A percentile compares a stretch with the other conserved stretches of the same genome.
Conservation (phyloP, 805 yeast species). For the Myxozyma lipomycoides region DNA sequence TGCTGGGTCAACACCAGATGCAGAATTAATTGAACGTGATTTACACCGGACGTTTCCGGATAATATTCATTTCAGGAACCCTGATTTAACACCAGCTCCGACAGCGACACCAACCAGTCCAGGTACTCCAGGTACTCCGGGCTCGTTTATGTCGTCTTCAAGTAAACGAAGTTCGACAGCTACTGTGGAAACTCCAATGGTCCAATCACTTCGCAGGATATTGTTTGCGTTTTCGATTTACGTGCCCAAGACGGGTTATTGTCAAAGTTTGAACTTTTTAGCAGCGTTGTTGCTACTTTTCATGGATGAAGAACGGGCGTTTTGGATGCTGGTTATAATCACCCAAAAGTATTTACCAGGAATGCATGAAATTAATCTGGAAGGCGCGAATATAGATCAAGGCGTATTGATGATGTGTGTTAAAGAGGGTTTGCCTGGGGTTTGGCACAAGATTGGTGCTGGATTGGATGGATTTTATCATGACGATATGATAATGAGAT, state of each 20-base stretch:
- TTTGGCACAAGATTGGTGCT: constrained; percentile 58
- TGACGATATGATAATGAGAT: constrained; percentile 53
- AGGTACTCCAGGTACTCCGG: constrained; percentile 6
- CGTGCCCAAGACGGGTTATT: constrained; percentile 89
- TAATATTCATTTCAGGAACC: constrained; percentile 64
- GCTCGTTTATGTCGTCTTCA: constrained; percentile 1
- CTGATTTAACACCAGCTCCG: constrained; percentile 34
- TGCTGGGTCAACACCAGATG: constrained; percentile 59
- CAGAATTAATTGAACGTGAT: constrained; percentile 92
- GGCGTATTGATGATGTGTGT: constrained; percentile 88
- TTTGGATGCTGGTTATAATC: constrained; percentile 93
- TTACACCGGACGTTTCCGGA: constrained; percentile 94
- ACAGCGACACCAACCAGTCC: constrained; percentile 7
- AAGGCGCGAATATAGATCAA: constrained; percentile 93
- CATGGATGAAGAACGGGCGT: constrained; percentile 83
- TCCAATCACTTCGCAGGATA: constrained; percentile 72
- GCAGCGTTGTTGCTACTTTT: constrained; percentile 82
- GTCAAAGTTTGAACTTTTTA: constrained; percentile 89
- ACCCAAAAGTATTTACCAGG: constrained; percentile 85
- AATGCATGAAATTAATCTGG: constrained; percentile 81
- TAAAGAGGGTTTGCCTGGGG: constrained; percentile 74
- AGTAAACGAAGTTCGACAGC: constrained; percentile 15
- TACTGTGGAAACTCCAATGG: constrained; percentile 56
- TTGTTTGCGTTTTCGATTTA: constrained; percentile 77
- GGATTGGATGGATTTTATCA: constrained; percentile 43